Conservation (phyloP, 345 rosid species). For the Clausena lansium region DNA sequence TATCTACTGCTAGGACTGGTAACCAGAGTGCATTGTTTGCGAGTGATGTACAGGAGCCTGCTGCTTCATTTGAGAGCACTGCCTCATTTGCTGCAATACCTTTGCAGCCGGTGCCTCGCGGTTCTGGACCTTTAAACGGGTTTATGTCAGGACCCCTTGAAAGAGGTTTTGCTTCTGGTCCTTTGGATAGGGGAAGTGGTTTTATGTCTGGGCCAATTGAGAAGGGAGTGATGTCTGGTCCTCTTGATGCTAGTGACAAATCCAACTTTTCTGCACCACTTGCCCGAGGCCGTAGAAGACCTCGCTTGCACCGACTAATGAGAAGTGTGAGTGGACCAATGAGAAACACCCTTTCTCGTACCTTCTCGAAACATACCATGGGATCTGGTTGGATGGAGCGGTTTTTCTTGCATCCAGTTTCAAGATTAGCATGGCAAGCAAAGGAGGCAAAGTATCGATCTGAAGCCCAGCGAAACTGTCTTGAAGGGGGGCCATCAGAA, state of each 20-base stretch:
- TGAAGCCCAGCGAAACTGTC: conserved; percentile 54
- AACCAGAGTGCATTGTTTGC: conserved; percentile 69
- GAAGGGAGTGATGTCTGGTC: conserved; percentile 94
- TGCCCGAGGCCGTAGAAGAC: conserved; percentile 59
- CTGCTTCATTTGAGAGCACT: conserved; percentile 96
- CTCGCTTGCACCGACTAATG: conserved; percentile 66
- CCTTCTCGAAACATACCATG: conserved; percentile 74
- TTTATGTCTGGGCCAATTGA: conserved; percentile 97
- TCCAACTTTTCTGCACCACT: conserved; percentile 97
- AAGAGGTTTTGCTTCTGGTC: conserved; percentile 91
- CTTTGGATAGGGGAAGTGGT: conserved; percentile 76
- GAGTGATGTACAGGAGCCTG: conserved; percentile 78
- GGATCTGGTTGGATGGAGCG: conserved; percentile 79
- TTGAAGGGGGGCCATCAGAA: conserved; percentile 59
- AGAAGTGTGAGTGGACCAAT: conserved; percentile 93
- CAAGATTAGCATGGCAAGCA: conserved; percentile 64
- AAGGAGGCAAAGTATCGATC: conserved; percentile 64
- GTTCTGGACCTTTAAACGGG: conserved; percentile 83
- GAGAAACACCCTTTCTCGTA: conserved; percentile 70
- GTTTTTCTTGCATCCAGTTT: conserved; percentile 69
- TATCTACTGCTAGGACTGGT: conserved; percentile 89
- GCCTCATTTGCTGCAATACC: conserved; percentile 90
- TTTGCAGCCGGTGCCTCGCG: conserved; percentile 87
- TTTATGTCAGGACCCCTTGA: conserved; percentile 96
- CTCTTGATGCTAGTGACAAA: conserved; percentile 75